Conservation (phyloP, 129 eudicot genomes). For the sunflower (Helianthus annuus) region DNA sequence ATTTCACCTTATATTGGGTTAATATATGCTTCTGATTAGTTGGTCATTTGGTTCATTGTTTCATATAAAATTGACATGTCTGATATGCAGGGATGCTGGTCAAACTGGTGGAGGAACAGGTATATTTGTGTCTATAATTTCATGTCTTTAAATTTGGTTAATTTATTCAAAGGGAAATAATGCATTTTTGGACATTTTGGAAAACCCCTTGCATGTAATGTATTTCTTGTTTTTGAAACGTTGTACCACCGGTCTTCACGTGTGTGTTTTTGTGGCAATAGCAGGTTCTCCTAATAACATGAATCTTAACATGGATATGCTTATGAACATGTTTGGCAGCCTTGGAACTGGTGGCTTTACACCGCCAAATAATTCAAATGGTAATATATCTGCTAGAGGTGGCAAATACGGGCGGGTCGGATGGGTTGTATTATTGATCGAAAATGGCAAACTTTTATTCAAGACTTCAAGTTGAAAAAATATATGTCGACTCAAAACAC, state of each 20-base stretch:
- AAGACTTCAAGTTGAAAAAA: not conserved
- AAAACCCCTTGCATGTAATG: not conserved
- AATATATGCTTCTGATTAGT: conserved; percentile 1
- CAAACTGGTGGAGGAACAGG: conserved; percentile 63
- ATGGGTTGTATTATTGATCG: not conserved
- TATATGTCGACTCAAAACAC: not conserved
- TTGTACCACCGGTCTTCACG: not conserved
- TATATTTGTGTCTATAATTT: conserved; percentile 4
- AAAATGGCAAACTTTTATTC: not conserved
- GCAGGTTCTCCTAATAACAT: conserved; percentile 46
- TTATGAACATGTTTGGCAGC: conserved; percentile 83
- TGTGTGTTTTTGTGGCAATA: not conserved
- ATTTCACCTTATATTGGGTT: conserved; percentile 1
- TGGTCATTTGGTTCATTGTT: conserved; percentile 11
- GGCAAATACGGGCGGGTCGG: conserved; percentile 2
- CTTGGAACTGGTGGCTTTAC: conserved; percentile 64
- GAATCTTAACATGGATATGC: conserved; percentile 58
- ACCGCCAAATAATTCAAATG: conserved; percentile 48
- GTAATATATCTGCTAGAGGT: conserved; percentile 23
- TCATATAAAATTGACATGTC: conserved; percentile 3
- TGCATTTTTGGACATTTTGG: not conserved
- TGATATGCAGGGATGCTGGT: conserved; percentile 50
- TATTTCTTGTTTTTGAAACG: not conserved
- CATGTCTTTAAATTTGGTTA: not conserved
- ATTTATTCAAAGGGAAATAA: not conserved